Conservation (phyloP, 1,139 yeast genomes). For the Scheffersomyces quercinus region DNA sequence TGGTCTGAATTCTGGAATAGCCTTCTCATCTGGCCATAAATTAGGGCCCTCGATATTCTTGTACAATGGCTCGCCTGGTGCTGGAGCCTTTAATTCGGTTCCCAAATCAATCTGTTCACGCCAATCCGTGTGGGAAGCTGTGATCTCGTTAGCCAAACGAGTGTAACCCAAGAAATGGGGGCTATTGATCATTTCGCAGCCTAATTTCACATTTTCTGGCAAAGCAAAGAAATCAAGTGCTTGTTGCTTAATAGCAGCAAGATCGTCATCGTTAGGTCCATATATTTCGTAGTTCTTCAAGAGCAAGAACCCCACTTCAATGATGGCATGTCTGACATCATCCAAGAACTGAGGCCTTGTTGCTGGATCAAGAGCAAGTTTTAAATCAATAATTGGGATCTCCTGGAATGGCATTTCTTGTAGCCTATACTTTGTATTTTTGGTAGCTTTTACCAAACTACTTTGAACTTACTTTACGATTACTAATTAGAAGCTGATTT, state of each 20-base stretch:
- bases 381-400: constrained; percentile 41
- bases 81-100: constrained; percentile 56
- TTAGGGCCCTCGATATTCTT: constrained; percentile 66
- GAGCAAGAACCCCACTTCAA: constrained; percentile 63
- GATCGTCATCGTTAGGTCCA: constrained; percentile 38
- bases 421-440: too few relatives aligned
- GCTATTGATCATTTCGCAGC: constrained; percentile 59
- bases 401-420: constrained; percentile 21
- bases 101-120: constrained; percentile 71
- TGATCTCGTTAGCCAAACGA: constrained; percentile 64
- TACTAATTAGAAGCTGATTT: too few relatives aligned
- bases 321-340: constrained; percentile 53
- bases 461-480: too few relatives aligned
- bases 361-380: constrained; percentile 31
- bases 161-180: constrained; percentile 72
- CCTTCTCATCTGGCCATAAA: constrained; percentile 52
- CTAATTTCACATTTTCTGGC: constrained; percentile 52
- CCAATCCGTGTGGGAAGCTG: constrained; percentile 61
- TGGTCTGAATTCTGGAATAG: constrained; percentile 52
- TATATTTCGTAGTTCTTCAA: constrained; percentile 39
- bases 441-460: too few relatives aligned
- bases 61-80: constrained; percentile 49
- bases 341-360: constrained; percentile 46
- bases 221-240: constrained; percentile 53
- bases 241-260: constrained; percentile 41